Evolutionary conservation across 1,284 basidiomycete species (phyloP).

Genomic region (Ceratobasidium sp.): DNA sequence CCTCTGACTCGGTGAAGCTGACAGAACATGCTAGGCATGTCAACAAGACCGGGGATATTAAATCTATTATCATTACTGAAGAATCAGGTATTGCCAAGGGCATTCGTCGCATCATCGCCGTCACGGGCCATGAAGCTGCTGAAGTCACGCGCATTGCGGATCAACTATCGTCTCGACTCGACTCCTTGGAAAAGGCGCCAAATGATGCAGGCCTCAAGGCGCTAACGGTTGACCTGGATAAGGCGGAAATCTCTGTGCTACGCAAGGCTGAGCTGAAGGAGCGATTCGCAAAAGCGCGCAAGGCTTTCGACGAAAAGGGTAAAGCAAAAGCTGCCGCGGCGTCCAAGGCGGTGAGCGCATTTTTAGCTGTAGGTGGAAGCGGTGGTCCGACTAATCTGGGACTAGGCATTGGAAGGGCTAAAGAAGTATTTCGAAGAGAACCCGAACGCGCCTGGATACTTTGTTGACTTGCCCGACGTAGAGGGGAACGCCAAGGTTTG

Average conservation of each 20-base stretch:
- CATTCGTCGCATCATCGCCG: slow-evolving; percentile 92
- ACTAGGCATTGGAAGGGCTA: slow-evolving; percentile 79
- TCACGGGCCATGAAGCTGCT: slow-evolving; percentile 94
- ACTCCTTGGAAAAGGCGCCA: slow-evolving; percentile 72
- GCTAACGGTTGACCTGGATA: slow-evolving; percentile 86
- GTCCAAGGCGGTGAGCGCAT: slow-evolving; percentile 79
- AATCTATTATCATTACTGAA: slow-evolving; percentile 93
- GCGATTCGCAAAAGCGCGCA: slow-evolving; percentile 77
- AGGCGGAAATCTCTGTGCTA: slow-evolving; percentile 90
- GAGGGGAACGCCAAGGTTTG: slow-evolving; percentile 85
- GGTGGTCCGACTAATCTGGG: neutral
- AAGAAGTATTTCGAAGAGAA: slow-evolving; percentile 83
- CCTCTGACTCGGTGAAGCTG: slow-evolving; percentile 14
- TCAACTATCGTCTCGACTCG: slow-evolving; percentile 75
- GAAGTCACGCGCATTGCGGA: slow-evolving; percentile 82
- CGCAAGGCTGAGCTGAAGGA: slow-evolving; percentile 88
- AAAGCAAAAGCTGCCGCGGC: slow-evolving; percentile 87
- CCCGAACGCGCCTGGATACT: slow-evolving; percentile 75
- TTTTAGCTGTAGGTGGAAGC: neutral
- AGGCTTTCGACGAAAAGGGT: slow-evolving; percentile 86
- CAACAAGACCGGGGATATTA: slow-evolving; percentile 94
- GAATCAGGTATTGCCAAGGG: slow-evolving; percentile 99
- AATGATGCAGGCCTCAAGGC: slow-evolving; percentile 90
- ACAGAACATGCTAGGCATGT: slow-evolving; percentile 76
- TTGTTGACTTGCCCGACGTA: slow-evolving; percentile 75